Evolutionary conservation across 441 rosid species (phyloP).

Genomic region (Erodium trifolium): DNA sequence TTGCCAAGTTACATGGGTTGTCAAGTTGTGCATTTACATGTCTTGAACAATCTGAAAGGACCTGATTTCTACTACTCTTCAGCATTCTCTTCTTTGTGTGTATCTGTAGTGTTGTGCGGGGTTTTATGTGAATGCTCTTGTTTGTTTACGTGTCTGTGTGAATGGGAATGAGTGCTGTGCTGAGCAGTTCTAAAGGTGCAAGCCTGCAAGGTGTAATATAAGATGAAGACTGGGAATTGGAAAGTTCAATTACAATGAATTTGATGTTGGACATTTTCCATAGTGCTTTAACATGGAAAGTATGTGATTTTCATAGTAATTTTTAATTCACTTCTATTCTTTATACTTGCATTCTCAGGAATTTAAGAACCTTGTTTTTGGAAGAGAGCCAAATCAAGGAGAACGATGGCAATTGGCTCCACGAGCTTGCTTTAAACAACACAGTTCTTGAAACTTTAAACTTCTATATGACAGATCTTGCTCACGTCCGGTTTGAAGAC

Average conservation of each 20-base stretch:
- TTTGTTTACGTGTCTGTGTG: background rate
- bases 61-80: background rate
- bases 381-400: constrained; percentile 68
- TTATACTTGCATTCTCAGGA: constrained; percentile 43
- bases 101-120: background rate
- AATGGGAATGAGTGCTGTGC: background rate
- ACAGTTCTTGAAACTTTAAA: constrained; percentile 67
- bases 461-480: constrained; percentile 71
- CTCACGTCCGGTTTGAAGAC: constrained; percentile 42
- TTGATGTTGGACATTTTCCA: constrained; percentile 1
- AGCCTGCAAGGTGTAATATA: background rate
- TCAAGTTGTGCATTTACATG: background rate
- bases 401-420: constrained; percentile 78
- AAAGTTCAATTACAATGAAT: background rate
- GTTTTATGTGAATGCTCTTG: background rate
- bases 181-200: background rate
- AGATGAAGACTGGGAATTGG: background rate
- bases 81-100: background rate
- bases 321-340: constrained; percentile 3
- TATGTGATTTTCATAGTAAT: too few relatives aligned
- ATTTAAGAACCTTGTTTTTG: constrained; percentile 58
- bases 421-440: constrained; percentile 68
- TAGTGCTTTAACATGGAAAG: background rate
- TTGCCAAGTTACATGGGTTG: background rate
- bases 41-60: background rate